Evolutionary conservation across 2,329 filamentous ascomycete species (phyloP).

Genomic region (Rutstroemia sp.): DNA sequence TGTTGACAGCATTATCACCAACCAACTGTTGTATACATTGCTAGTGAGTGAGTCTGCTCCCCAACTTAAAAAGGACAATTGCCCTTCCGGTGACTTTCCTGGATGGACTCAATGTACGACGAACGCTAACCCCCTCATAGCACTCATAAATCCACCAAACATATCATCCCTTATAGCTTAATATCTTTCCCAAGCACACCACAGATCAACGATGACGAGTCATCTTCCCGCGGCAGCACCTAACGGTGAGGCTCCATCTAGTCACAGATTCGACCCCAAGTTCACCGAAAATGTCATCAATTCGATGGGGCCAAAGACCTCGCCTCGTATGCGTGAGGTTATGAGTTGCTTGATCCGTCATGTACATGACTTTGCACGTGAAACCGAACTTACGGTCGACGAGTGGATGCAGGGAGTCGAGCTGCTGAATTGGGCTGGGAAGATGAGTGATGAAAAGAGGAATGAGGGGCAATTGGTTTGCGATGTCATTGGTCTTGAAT

Average conservation of each 20-base stretch:
- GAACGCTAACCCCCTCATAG: too few relatives aligned
- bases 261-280: slow-evolving; percentile 35
- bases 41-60: too few relatives aligned
- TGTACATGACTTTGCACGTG: slow-evolving; percentile 51
- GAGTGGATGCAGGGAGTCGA: slow-evolving; percentile 51
- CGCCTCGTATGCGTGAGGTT: slow-evolving; percentile 48
- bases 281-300: slow-evolving; percentile 57
- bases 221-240: too few relatives aligned
- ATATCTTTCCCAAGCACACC: too few relatives aligned
- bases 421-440: slow-evolving; percentile 52
- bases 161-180: too few relatives aligned
- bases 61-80: too few relatives aligned
- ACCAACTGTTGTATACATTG: too few relatives aligned
- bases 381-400: slow-evolving; percentile 49
- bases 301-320: slow-evolving; percentile 51
- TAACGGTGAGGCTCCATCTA: background rate
- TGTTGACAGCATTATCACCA: too few relatives aligned
- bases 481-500: slow-evolving; percentile 56
- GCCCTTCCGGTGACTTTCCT: too few relatives aligned
- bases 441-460: slow-evolving; percentile 53
- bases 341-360: slow-evolving; percentile 47
- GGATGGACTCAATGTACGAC: too few relatives aligned
- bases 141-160: too few relatives aligned
- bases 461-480: slow-evolving; percentile 58
- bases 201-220: too few relatives aligned